Evolutionary conservation across 1,284 basidiomycete genomes (phyloP), one percentile per base, ranked within the genome.

Genomic region (Xerocomus nothofagi): DNA sequence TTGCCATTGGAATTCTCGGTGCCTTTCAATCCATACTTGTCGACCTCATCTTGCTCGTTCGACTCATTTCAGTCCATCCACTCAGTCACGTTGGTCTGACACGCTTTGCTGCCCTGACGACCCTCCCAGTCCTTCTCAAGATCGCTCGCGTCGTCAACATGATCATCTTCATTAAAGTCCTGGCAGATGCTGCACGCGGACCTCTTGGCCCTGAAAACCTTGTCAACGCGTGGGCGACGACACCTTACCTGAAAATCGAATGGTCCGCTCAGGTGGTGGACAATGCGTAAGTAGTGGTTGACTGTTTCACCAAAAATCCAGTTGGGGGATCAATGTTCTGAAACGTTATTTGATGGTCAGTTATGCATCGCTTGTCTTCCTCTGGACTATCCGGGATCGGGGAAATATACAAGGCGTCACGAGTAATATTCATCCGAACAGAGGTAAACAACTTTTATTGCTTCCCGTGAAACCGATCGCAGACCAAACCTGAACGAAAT

Each of bases 231-330:
- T 70, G 66, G 65, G 44, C 37, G 14, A 26, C 53, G 11, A 54
- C 47, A 3, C 69, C 62, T 3, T 70, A 60, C 43, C 45, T 70
- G 8, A 70, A 70, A 43, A 67, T 70, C 2, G 69, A 68, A 49
- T 71, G 69, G 69, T 57, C 53, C n/a, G 47, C 57, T 15, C 66
- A 68, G 49, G 27, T 67, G 36, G 43, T 59, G 4, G 65, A 69
- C 40, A 70, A 70, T 17, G 53, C 56, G 66, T 67, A 33, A 51
- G 66, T 48, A 9, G 5, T 12, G 1, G 18, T 39, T 4, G 21
- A 17, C 3, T 2, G 1, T 15, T 24, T 30, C 12, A 6, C 4
- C 12, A 3, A 27, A 6, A 4, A 14, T 12, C 4, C 27, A 6
- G 2, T n/a, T 1, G 9, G 4, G 1, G 18, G 14, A 20, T 27